Conservation (phyloP, 306 rosid species). For the Casuarina glauca region DNA sequence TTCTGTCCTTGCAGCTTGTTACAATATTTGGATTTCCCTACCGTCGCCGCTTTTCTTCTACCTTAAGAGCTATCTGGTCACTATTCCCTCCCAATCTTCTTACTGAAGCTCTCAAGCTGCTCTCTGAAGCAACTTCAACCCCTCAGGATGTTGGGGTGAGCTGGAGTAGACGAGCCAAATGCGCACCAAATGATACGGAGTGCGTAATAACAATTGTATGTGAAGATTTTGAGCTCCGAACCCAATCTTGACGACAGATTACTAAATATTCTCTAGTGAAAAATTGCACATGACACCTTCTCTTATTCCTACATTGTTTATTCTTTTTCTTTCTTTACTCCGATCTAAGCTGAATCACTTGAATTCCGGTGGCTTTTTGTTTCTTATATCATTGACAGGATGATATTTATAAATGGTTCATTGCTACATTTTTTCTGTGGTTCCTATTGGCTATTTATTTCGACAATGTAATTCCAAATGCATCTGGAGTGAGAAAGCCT, state of each 20-base stretch:
- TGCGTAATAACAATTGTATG: constrained; percentile 81
- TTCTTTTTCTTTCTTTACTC: constrained; percentile 14
- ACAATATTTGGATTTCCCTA: constrained; percentile 65
- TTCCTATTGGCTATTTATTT: constrained; percentile 80
- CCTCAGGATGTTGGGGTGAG: constrained; percentile 62
- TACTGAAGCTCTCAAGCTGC: constrained; percentile 58
- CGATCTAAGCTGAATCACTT: constrained; percentile 9
- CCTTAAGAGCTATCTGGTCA: constrained; percentile 52
- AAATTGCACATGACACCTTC: neutral
- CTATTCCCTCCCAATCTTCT: constrained; percentile 89
- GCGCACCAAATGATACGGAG: constrained; percentile 31
- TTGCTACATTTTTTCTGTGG: constrained; percentile 76
- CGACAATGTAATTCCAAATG: constrained; percentile 82
- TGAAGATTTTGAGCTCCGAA: constrained; percentile 20
- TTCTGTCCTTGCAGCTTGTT: constrained; percentile 50
- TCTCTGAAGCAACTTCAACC: constrained; percentile 52
- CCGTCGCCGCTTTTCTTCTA: neutral
- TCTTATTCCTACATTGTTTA: constrained; percentile 11
- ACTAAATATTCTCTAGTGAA: neutral
- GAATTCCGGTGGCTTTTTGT: constrained; percentile 6
- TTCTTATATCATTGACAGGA: constrained; percentile 54
- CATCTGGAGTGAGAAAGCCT: constrained; percentile 82
- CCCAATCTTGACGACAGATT: neutral
- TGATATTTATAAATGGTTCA: constrained; percentile 65
- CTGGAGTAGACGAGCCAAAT: constrained; percentile 70